Evolutionary conservation across 1,284 basidiomycete genomes (phyloP).

Genomic region (Jaminaea rosea): DNA sequence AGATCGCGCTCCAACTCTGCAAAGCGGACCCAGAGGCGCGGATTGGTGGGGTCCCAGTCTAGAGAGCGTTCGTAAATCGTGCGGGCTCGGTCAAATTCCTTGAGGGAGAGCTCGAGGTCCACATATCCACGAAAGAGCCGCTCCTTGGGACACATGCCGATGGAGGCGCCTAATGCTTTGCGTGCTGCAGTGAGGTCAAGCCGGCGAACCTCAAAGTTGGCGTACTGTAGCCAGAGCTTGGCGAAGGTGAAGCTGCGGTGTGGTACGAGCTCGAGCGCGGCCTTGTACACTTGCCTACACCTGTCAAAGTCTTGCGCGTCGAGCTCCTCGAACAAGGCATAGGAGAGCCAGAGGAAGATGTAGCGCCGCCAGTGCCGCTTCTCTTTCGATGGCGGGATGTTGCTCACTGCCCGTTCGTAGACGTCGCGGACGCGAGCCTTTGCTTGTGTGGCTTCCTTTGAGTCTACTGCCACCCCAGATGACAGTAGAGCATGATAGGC

Average conservation of each 20-base stretch:
- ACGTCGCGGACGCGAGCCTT: slow-evolving; percentile 71
- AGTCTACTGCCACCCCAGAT: slow-evolving; percentile 18
- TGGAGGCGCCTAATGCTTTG: slow-evolving; percentile 78
- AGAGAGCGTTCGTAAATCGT: slow-evolving; percentile 84
- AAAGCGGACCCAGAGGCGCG: slow-evolving; percentile 76
- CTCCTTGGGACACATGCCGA: slow-evolving; percentile 94
- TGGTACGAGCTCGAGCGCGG: slow-evolving; percentile 76
- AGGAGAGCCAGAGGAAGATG: slow-evolving; percentile 92
- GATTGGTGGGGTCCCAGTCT: slow-evolving; percentile 48
- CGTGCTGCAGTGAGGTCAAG: slow-evolving; percentile 75
- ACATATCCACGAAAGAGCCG: slow-evolving; percentile 47
- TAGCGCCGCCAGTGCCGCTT: slow-evolving; percentile 74
- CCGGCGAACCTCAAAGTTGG: slow-evolving; percentile 80
- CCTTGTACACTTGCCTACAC: slow-evolving; percentile 83
- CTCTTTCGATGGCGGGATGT: slow-evolving; percentile 76
- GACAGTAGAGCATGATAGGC: slow-evolving; percentile 57
- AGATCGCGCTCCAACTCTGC: slow-evolving; percentile 88
- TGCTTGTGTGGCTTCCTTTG: slow-evolving; percentile 49
- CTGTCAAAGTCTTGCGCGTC: slow-evolving; percentile 82
- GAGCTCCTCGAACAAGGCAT: slow-evolving; percentile 93
- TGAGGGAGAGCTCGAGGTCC: slow-evolving; percentile 40
- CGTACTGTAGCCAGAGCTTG: slow-evolving; percentile 66
- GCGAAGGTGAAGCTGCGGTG: slow-evolving; percentile 96
- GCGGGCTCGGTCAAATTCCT: slow-evolving; percentile 86
- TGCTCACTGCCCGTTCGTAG: slow-evolving; percentile 91